A percentile compares a stretch with the other conserved stretches of the same genome.
Evolutionary conservation across 768 basidiomycete species (phyloP).

Genomic region (Leccinum imitatum): DNA sequence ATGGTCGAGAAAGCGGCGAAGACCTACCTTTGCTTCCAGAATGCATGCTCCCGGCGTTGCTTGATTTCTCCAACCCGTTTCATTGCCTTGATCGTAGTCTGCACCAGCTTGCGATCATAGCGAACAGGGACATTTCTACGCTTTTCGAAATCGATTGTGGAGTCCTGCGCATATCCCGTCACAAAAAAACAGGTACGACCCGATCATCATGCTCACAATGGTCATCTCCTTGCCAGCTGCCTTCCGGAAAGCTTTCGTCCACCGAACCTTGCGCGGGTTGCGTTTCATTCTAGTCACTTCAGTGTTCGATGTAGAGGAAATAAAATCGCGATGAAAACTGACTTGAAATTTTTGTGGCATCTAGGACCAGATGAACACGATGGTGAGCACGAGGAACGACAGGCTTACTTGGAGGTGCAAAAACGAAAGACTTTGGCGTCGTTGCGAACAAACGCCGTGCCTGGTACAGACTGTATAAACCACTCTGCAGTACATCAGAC

Average conservation of each 20-base stretch:
- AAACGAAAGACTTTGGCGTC: constrained; percentile 98
- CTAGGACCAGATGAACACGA: constrained; percentile 38
- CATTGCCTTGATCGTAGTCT: constrained; percentile 95
- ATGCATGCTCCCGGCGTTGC: constrained; percentile 83
- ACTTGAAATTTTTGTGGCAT: constrained; percentile 99
- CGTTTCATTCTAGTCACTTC: constrained; percentile 83
- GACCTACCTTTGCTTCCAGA: constrained; percentile 90
- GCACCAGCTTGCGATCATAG: constrained; percentile 91
- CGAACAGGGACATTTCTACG: constrained; percentile 95
- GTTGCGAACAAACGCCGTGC: constrained; percentile 95
- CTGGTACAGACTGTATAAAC: constrained; percentile 36
- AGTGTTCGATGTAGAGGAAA: constrained; percentile 2
- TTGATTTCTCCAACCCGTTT: constrained; percentile 93
- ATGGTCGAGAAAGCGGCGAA: not conserved
- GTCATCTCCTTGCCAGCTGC: constrained; percentile 99
- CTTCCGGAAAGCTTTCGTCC: constrained; percentile 99
- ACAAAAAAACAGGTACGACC: not conserved
- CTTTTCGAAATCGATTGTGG: constrained; percentile 99
- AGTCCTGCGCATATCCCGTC: constrained; percentile 63
- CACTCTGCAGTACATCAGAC: not conserved
- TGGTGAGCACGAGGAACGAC: not conserved
- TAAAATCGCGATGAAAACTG: constrained; percentile 21
- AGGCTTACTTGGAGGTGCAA: constrained; percentile 89
- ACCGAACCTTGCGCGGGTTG: constrained; percentile 96
- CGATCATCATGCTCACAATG: constrained; percentile 58